phyloP scores from a whole-genome alignment of 2,329 filamentous ascomycete species.

The Lecanicillium sp. region DNA sequence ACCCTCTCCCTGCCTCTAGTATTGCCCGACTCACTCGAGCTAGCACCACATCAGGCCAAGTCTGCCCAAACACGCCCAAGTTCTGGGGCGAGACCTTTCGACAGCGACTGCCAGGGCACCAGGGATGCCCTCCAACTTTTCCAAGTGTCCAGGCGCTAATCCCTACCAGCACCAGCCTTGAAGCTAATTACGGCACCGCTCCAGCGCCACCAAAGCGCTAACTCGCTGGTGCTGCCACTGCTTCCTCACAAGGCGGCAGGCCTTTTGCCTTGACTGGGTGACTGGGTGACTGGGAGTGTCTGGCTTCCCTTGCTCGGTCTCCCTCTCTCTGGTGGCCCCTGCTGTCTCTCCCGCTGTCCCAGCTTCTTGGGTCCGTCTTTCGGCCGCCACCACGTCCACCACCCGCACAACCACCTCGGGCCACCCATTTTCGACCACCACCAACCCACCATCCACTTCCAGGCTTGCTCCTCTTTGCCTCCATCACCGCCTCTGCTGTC shows the following conservation, averaged over 20 bases:
- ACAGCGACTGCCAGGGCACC: conserved; percentile 3
- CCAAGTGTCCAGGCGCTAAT: conserved; percentile 8
- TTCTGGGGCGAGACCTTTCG: conserved; percentile 14
- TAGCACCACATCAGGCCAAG: conserved; percentile 11
- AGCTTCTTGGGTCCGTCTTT: neutral
- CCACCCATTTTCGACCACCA: conserved; percentile 3
- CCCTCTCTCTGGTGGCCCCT: too few relatives aligned
- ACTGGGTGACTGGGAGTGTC: too few relatives aligned
- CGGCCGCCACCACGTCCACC: neutral
- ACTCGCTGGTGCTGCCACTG: neutral
- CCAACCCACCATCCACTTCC: neutral
- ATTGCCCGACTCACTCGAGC: too few relatives aligned
- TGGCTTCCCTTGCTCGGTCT: too few relatives aligned
- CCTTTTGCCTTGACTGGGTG: too few relatives aligned
- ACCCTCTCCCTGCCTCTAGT: too few relatives aligned
- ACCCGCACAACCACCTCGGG: conserved; percentile 6
- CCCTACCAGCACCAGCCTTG: conserved; percentile 7
- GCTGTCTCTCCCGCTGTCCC: too few relatives aligned
- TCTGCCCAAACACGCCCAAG: too few relatives aligned
- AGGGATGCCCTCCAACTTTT: too few relatives aligned
- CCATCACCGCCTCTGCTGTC: conserved; percentile 5
- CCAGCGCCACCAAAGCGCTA: conserved; percentile 9
- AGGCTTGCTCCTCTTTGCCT: conserved; percentile 1
- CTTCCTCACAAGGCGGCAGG: too few relatives aligned
- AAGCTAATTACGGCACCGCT: conserved; percentile 12